A percentile compares a stretch with the other conserved stretches of the same genome.
Evolutionary conservation across 2,329 filamentous ascomycete species (phyloP).

Genomic region (Cytospora chrysosperma): DNA sequence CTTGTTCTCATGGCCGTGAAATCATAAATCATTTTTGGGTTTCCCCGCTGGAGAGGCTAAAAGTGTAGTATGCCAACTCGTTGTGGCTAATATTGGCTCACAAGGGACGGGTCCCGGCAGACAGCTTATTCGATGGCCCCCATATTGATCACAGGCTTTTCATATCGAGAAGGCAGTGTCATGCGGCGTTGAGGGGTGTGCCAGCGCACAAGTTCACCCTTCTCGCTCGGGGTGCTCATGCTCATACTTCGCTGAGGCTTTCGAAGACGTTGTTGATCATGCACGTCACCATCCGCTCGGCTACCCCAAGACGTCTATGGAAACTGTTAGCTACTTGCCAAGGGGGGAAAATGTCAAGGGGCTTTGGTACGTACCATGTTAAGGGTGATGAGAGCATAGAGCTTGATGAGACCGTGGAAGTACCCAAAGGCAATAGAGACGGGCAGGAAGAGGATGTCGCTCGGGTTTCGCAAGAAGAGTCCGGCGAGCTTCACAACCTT

Average conservation of each 20-base stretch:
- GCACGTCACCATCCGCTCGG: slow-evolving; percentile 83
- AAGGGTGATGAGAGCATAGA: slow-evolving; percentile 80
- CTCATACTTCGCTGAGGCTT: slow-evolving; percentile 42
- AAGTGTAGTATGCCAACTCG: neutral
- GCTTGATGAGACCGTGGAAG: slow-evolving; percentile 88
- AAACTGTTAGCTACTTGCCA: slow-evolving; percentile 13
- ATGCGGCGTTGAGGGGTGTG: slow-evolving; percentile 44
- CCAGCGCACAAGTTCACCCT: slow-evolving; percentile 45
- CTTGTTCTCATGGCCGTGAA: slow-evolving; percentile 25
- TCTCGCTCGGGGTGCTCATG: slow-evolving; percentile 44
- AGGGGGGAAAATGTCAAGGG: neutral
- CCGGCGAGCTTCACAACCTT: slow-evolving; percentile 90
- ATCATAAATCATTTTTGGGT: slow-evolving; percentile 23
- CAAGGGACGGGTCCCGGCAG: neutral
- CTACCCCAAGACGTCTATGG: slow-evolving; percentile 90
- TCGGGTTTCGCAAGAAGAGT: slow-evolving; percentile 80
- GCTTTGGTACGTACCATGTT: slow-evolving; percentile 65
- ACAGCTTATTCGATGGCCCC: slow-evolving; percentile 4
- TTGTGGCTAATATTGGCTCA: neutral
- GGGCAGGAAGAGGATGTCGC: slow-evolving; percentile 75
- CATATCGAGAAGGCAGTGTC: slow-evolving; percentile 25
- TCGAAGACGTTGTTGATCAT: slow-evolving; percentile 70
- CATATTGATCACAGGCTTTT: slow-evolving; percentile 25
- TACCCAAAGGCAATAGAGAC: slow-evolving; percentile 91
- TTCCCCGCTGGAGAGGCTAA: neutral